phyloP scores from a whole-genome alignment of 2,329 filamentous ascomycete species.

The Trichoderma asperellum region DNA sequence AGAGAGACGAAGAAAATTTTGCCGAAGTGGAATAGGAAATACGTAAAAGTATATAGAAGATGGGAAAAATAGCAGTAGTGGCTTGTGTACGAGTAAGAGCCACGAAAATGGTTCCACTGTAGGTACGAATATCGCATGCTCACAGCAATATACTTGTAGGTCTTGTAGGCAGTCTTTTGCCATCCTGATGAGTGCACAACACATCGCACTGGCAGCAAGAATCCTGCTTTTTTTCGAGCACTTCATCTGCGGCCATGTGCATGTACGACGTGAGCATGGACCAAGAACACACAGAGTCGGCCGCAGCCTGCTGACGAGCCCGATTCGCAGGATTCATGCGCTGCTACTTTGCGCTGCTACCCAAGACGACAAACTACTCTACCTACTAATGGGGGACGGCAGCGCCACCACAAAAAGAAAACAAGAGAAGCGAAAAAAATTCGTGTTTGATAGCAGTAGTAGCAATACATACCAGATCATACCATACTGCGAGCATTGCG shows the following conservation, averaged over 20 bases:
- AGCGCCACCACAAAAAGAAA: neutral
- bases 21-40: neutral
- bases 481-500: neutral
- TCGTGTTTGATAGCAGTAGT: neutral
- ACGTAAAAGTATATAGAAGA: neutral
- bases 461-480: neutral
- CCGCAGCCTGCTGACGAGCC: neutral
- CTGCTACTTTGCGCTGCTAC: conserved; percentile 20
- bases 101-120: neutral
- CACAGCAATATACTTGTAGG: neutral
- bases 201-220: neutral
- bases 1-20: neutral
- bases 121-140: neutral
- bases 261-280: neutral
- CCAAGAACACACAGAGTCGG: neutral
- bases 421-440: neutral
- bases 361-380: conserved; percentile 2
- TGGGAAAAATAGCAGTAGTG: neutral
- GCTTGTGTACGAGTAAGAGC: neutral
- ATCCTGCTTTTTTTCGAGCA: neutral
- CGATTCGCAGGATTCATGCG: conserved; percentile 10
- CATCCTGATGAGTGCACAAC: neutral
- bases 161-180: neutral
- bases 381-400: neutral
- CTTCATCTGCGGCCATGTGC: neutral